phyloP scores from a whole-genome alignment of 2,329 filamentous ascomycete genomes.

The Dothistroma pini region DNA sequence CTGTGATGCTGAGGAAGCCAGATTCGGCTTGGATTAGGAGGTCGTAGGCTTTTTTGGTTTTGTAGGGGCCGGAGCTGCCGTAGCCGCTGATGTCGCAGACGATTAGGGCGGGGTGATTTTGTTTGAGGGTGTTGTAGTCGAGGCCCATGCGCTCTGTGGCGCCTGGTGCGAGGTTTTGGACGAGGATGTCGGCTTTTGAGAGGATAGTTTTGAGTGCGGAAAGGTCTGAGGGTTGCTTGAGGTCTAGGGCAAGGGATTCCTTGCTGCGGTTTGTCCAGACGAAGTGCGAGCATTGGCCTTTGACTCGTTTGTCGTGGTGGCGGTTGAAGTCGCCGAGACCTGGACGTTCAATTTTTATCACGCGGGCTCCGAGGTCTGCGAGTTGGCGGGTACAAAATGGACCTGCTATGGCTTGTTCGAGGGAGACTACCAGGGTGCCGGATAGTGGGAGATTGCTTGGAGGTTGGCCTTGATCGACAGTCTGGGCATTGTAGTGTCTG shows the following conservation, averaged over 20 bases:
- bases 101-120: conserved; percentile 78
- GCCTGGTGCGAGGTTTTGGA: conserved; percentile 93
- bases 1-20: conserved; percentile 61
- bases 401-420: conserved; percentile 31
- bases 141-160: conserved; percentile 85
- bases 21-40: conserved; percentile 87
- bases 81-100: conserved; percentile 97
- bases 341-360: conserved; percentile 43
- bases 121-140: conserved; percentile 73
- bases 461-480: neutral
- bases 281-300: conserved; percentile 27
- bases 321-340: conserved; percentile 30
- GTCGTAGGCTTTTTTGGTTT: conserved; percentile 88
- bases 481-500: neutral
- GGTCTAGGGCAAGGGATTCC: conserved; percentile 84
- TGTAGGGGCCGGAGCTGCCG: conserved; percentile 88
- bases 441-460: conserved; percentile 22
- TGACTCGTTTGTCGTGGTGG: conserved; percentile 27
- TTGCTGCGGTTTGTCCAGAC: conserved; percentile 75
- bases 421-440: conserved; percentile 26
- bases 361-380: conserved; percentile 43
- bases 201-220: conserved; percentile 80
- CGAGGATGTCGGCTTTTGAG: conserved; percentile 80
- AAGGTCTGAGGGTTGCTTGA: conserved; percentile 76
- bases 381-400: conserved; percentile 41